These are phyloP conservation scores for Drechslerella coelobrocha DNA, from an alignment of 2,329 filamentous ascomycete species.

Conservation along the genomic window DNA sequence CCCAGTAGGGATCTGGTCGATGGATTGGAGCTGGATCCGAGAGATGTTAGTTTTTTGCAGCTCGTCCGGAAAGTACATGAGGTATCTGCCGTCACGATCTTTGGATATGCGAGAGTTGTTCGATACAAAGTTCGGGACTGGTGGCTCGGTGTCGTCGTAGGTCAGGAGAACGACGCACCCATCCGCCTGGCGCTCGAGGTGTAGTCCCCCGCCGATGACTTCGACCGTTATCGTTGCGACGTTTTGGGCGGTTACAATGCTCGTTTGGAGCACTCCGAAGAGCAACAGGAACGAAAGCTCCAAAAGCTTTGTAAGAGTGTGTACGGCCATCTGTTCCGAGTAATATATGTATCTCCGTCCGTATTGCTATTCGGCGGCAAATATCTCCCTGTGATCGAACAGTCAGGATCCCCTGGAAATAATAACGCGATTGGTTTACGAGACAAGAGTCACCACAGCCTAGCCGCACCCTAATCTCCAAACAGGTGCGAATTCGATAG, in stretches of 20 bases:
- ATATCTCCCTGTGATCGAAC: too few relatives aligned
- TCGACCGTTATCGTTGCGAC: neutral
- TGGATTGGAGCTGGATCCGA: neutral
- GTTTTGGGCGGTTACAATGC: neutral
- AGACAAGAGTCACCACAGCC: too few relatives aligned
- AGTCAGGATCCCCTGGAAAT: too few relatives aligned
- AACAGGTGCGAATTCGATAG: too few relatives aligned
- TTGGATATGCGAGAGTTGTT: conserved; percentile 1
- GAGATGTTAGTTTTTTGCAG: conserved; percentile 7
- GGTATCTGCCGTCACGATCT: neutral
- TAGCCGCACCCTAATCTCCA: too few relatives aligned
- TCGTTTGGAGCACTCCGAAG: too few relatives aligned
- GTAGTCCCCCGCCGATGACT: neutral
- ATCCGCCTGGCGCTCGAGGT: conserved; percentile 4
- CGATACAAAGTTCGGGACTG: conserved; percentile 1
- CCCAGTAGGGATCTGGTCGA: neutral
- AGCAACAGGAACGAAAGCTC: too few relatives aligned
- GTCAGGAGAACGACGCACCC: neutral
- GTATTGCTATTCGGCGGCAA: too few relatives aligned
- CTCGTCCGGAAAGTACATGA: conserved; percentile 10
- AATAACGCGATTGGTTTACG: too few relatives aligned
- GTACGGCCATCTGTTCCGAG: too few relatives aligned
- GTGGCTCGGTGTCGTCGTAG: neutral
- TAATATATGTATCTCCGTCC: too few relatives aligned
- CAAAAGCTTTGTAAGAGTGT: too few relatives aligned